These are phyloP conservation scores for Achaetomium macrosporum DNA, from an alignment of 2,329 filamentous ascomycete species.

Conservation along the genomic window DNA sequence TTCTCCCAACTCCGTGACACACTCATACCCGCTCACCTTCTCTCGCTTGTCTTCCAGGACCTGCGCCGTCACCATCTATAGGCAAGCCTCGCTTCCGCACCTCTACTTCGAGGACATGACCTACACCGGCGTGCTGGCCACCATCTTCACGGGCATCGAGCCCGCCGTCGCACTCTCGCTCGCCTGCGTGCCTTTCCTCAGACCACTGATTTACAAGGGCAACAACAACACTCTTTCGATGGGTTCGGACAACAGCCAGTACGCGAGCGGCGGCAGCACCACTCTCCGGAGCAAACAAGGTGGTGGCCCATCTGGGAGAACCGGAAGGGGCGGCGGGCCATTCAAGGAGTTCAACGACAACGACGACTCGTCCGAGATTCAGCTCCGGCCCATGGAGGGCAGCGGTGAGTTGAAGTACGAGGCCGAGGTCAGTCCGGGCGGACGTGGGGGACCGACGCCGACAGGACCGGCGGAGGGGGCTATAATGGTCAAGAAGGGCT, in stretches of 20 bases:
- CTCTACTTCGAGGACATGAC: constrained; percentile 7
- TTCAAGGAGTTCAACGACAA: background rate
- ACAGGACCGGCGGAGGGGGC: background rate
- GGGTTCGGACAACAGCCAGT: background rate
- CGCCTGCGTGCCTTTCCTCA: constrained; percentile 2
- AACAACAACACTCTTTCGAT: background rate
- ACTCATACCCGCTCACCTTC: background rate
- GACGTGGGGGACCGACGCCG: background rate
- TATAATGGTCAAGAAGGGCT: background rate
- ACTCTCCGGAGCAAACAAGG: background rate
- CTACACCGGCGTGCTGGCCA: constrained; percentile 1
- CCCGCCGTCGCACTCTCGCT: background rate
- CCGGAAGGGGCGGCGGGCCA: background rate
- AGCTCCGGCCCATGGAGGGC: background rate
- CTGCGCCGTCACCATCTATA: constrained; percentile 4
- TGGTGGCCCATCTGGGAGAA: background rate
- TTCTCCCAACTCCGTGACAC: background rate
- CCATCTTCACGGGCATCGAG: constrained; percentile 4
- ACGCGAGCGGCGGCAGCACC: background rate
- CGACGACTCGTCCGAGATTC: constrained; percentile 4
- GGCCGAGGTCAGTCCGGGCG: background rate
- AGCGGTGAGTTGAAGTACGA: background rate
- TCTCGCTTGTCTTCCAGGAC: background rate
- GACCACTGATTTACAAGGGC: background rate
- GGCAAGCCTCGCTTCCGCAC: constrained; percentile 1